phyloP scores from a whole-genome alignment of 225 moss, liverwort and hornwort species.

The Physcomitrium patens region DNA sequence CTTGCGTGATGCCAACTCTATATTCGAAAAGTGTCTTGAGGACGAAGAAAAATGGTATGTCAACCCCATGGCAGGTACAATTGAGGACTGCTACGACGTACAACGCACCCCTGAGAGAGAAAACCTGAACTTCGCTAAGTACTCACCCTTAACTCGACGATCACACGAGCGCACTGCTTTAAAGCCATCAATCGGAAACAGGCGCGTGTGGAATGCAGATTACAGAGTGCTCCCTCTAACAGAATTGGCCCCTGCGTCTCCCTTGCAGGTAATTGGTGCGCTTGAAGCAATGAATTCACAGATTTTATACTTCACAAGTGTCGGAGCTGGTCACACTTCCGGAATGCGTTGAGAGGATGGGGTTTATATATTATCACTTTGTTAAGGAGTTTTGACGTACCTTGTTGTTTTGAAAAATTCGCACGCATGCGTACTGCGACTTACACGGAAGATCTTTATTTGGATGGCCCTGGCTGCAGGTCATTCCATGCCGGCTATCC shows the following conservation, averaged over 20 bases:
- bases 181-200: constrained; percentile 20
- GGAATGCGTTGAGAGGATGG: too few relatives aligned
- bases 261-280: constrained; percentile 36
- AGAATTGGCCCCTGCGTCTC: constrained; percentile 25
- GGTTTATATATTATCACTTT: too few relatives aligned
- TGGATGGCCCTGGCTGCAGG: constrained; percentile 24
- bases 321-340: too few relatives aligned
- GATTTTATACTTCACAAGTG: background rate
- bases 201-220: constrained; percentile 7
- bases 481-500: constrained; percentile 36
- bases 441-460: background rate
- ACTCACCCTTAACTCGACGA: constrained; percentile 24
- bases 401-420: background rate
- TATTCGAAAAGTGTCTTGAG: constrained; percentile 24
- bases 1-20: constrained; percentile 10
- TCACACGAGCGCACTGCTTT: constrained; percentile 28
- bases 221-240: constrained; percentile 23
- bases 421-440: background rate
- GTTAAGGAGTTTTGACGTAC: background rate
- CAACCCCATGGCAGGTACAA: constrained; percentile 43
- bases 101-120: constrained; percentile 31
- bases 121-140: constrained; percentile 32
- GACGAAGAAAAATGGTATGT: constrained; percentile 49
- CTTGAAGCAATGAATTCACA: background rate
- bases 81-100: constrained; percentile 31